Conservation (phyloP, 208 protist species). For the Crithidia fasciculata region DNA sequence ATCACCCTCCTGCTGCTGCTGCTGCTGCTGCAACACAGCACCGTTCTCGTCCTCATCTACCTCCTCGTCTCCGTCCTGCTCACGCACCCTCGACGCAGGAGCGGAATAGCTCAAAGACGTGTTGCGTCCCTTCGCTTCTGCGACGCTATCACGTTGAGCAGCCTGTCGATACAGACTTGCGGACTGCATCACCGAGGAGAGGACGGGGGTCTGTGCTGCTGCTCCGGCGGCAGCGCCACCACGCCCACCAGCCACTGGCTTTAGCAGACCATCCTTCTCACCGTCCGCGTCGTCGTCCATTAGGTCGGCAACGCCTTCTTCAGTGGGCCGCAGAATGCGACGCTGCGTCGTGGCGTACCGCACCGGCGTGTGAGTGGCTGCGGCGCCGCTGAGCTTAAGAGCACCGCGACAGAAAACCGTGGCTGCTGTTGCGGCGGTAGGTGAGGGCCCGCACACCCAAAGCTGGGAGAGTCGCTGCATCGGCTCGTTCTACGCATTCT, state of each 20-base stretch:
- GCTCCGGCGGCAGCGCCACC: not conserved
- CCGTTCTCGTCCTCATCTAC: too few species aligned
- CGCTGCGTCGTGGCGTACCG: conserved; percentile 24
- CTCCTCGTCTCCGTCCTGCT: too few species aligned
- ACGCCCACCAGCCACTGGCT: not conserved
- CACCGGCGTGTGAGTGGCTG: conserved; percentile 6
- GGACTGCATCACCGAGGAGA: conserved; percentile 13
- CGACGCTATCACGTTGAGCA: not conserved
- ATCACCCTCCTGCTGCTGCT: too few species aligned
- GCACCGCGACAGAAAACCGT: not conserved
- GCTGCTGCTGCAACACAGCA: too few species aligned
- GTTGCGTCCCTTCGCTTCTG: not conserved
- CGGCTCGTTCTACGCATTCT: not conserved
- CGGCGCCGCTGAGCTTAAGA: not conserved
- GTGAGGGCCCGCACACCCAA: not conserved
- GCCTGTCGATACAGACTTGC: conserved; percentile 15
- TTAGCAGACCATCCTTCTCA: too few species aligned
- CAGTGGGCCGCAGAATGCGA: conserved; percentile 26
- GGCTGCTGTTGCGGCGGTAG: not conserved
- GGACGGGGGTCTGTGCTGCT: not conserved
- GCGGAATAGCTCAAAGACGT: too few species aligned
- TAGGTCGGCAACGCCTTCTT: conserved; percentile 24
- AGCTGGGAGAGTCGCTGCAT: conserved; percentile 15
- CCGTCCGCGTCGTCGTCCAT: conserved; percentile 28
- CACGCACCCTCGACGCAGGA: too few species aligned